A percentile compares a stretch with the other conserved stretches of the same genome.
Conservation (phyloP, 2,329 filamentous ascomycete species). For the Epichloe uncinata region DNA sequence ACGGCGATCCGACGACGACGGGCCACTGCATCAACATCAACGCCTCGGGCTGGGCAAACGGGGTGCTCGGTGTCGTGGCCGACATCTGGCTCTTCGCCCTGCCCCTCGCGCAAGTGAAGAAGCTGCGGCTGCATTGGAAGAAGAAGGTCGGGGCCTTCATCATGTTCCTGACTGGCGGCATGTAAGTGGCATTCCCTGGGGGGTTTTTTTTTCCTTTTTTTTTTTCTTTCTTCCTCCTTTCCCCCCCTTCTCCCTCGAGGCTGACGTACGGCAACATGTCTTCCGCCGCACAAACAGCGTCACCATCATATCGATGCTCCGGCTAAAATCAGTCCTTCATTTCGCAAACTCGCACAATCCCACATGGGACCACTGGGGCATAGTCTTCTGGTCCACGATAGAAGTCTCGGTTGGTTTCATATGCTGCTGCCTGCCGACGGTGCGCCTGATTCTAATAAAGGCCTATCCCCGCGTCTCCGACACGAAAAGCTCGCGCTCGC, state of each 20-base stretch:
- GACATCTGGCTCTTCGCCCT: constrained; percentile 33
- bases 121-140: constrained; percentile 13
- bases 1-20: constrained; percentile 26
- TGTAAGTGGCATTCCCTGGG: constrained; percentile 10
- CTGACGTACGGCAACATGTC: no score
- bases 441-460: constrained; percentile 12
- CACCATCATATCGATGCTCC: constrained; percentile 13
- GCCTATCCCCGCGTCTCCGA: background rate
- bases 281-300: constrained; percentile 7
- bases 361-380: constrained; percentile 12
- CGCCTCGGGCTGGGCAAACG: constrained; percentile 31
- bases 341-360: constrained; percentile 13
- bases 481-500: background rate
- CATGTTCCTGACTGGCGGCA: constrained; percentile 29
- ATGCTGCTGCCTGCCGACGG: constrained; percentile 14
- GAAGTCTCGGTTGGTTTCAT: constrained; percentile 15
- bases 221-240: background rate
- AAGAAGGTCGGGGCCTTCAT: constrained; percentile 21
- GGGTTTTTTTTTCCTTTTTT: no score
- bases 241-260: no score
- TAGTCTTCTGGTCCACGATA: constrained; percentile 14
- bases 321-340: constrained; percentile 11
- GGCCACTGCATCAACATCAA: constrained; percentile 33
- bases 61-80: constrained; percentile 29
- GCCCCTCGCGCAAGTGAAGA: constrained; percentile 28